Evolutionary conservation across 2,329 filamentous ascomycete genomes (phyloP), one percentile per base, ranked within the genome.

Genomic region (Arthrobotrys musiformis): DNA sequence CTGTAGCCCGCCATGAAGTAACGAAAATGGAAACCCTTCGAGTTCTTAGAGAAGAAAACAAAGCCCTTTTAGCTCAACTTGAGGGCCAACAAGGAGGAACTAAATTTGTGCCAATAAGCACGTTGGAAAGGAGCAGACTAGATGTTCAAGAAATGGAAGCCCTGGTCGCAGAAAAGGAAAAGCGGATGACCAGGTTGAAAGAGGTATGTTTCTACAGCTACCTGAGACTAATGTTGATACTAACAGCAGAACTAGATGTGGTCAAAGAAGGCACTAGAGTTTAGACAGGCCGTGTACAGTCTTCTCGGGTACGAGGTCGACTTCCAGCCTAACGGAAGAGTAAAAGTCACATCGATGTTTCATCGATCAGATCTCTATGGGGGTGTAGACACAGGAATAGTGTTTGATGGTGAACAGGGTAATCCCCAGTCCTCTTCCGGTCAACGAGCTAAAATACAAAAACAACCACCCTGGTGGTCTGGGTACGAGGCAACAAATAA

Each of bases 241-340:
- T 26, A 37, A 26, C 5, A 11, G 28, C 35, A 17, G 22, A 17
- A 24, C 9, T 26, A 77, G 82, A 95, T 98, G 70, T 99, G 93
- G 92, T 89, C 89, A 0, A 89, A 91, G 80, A 99, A 98, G 83
- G 93, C 92, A 0, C 90, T 92, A 81, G 95, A 99, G 84, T 98
- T 99, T 85, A 93, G 96, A 60, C 93, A 98, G 84, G 93, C 94
- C 33, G 94, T 99, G 73, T 94, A 94, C 79, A 93, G 90, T 19
- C 91, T 97, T 0, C 87, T 99, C 0, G 95, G 95, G 0, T 99
- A 94, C 91, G 94, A 94, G 64, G 89, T 98, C 11, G 93, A 95
- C 33, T 98, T 99, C 83, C 91, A 97, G 83, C 93, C 94, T n/a
- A 97, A 97, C 83, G 95, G 95, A 46, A 94, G 97, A 81, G 96